Evolutionary conservation across 495 filamentous ascomycete species (phyloP).

Genomic region (Xylaria telfairii): DNA sequence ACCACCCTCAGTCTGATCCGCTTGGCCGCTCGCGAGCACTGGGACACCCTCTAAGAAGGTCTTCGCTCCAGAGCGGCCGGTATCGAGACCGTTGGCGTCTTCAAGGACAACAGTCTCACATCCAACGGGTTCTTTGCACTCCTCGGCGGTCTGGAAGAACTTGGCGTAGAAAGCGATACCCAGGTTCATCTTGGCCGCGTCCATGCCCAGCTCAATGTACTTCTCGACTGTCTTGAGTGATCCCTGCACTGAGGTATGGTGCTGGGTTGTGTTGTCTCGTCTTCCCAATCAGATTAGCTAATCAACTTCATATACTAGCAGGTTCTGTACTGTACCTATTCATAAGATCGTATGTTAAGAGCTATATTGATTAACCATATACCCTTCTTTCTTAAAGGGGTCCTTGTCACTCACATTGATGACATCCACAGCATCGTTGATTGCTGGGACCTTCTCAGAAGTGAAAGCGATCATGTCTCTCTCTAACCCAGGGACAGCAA

Average conservation of each 20-base stretch:
- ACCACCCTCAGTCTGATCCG: slow-evolving; percentile 59
- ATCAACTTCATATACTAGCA: not conserved
- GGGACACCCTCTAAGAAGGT: slow-evolving; percentile 50
- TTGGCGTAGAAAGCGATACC: slow-evolving; percentile 72
- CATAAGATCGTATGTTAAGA: slow-evolving; percentile 73
- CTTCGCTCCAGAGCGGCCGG: slow-evolving; percentile 60
- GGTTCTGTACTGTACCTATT: slow-evolving; percentile 47
- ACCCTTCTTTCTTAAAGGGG: not conserved
- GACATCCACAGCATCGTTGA: slow-evolving; percentile 65
- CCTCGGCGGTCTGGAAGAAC: slow-evolving; percentile 62
- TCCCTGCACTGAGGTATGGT: slow-evolving; percentile 61
- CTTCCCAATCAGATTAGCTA: slow-evolving; percentile 31
- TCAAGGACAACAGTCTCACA: slow-evolving; percentile 62
- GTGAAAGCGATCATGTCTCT: slow-evolving; percentile 70
- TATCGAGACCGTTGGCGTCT: slow-evolving; percentile 62
- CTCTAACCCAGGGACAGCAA: slow-evolving; percentile 64
- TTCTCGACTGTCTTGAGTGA: slow-evolving; percentile 57
- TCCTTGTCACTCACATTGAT: slow-evolving; percentile 53
- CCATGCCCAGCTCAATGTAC: slow-evolving; percentile 61
- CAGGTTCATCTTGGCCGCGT: slow-evolving; percentile 63
- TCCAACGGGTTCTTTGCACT: slow-evolving; percentile 56
- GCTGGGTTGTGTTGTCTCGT: slow-evolving; percentile 63
- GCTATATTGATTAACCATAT: slow-evolving; percentile 16
- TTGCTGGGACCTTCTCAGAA: slow-evolving; percentile 59
- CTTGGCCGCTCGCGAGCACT: slow-evolving; percentile 43